Evolutionary conservation across 495 filamentous ascomycete genomes (phyloP).

Genomic region (Hypoxylon fragiforme): DNA sequence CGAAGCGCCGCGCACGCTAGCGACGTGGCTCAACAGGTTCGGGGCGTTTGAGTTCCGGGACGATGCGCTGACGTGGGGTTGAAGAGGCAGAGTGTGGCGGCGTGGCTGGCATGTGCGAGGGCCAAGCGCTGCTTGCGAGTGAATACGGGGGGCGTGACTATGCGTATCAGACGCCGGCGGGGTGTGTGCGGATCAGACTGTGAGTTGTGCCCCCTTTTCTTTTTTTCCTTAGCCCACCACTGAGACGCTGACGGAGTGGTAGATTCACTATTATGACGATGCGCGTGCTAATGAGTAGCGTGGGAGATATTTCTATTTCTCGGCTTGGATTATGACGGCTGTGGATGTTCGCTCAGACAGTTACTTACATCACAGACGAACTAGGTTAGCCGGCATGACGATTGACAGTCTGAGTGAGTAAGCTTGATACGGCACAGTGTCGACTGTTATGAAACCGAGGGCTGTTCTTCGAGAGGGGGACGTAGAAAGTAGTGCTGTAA

Average conservation of each 20-base stretch:
- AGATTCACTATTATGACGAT: constrained; percentile 56
- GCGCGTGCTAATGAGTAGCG: constrained; percentile 40
- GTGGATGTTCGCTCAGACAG: too few relatives aligned
- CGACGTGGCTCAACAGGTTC: constrained; percentile 56
- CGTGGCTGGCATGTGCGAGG: constrained; percentile 62
- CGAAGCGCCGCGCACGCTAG: constrained; percentile 46
- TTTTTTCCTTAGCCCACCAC: not conserved
- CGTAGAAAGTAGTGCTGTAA: too few relatives aligned
- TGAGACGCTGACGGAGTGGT: constrained; percentile 9
- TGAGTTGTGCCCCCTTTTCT: constrained; percentile 26
- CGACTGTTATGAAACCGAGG: too few relatives aligned
- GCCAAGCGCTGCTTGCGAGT: constrained; percentile 58
- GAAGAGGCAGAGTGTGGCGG: constrained; percentile 56
- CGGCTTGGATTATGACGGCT: too few relatives aligned
- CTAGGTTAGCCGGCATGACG: too few relatives aligned
- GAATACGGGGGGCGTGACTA: constrained; percentile 66
- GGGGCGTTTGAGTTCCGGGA: constrained; percentile 61
- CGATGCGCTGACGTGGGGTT: constrained; percentile 60
- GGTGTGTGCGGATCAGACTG: constrained; percentile 65
- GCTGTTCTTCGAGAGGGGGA: too few relatives aligned
- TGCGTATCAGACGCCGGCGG: constrained; percentile 57
- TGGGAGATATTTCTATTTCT: too few relatives aligned
- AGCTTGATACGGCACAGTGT: too few relatives aligned
- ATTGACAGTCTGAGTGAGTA: too few relatives aligned
- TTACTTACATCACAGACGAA: too few relatives aligned